Conservation (phyloP, 2,329 filamentous ascomycete genomes). For the Falciphora oryzae region DNA sequence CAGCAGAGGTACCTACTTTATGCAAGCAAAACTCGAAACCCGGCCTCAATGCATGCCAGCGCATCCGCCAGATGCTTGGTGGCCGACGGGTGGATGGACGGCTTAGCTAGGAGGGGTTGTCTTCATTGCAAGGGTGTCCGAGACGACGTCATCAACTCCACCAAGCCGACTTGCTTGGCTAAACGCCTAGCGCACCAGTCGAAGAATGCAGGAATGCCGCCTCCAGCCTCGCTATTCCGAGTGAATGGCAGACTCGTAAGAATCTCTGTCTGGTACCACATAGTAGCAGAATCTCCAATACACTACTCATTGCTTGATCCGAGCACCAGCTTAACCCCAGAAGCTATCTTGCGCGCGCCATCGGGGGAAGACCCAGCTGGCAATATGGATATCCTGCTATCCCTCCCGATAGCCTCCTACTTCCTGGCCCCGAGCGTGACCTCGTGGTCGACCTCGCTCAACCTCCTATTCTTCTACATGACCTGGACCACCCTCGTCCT, state of each 20-base stretch:
- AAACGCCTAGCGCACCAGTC: not conserved
- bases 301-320: too few relatives aligned
- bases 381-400: constrained; percentile 61
- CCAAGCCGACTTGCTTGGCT: not conserved
- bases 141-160: not conserved
- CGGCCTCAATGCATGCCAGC: too few relatives aligned
- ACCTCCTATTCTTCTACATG: constrained; percentile 83
- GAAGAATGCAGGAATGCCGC: too few relatives aligned
- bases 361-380: not conserved
- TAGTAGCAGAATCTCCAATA: too few relatives aligned
- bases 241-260: too few relatives aligned
- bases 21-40: too few relatives aligned
- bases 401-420: constrained; percentile 66
- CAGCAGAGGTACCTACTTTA: too few relatives aligned
- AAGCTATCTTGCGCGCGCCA: not conserved
- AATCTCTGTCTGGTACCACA: too few relatives aligned
- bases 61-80: not conserved
- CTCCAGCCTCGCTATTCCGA: too few relatives aligned
- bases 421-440: constrained; percentile 55
- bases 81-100: too few relatives aligned
- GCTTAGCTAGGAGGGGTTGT: not conserved
- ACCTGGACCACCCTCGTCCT: constrained; percentile 82
- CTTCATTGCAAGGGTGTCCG: not conserved
- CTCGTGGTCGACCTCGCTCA: constrained; percentile 73
- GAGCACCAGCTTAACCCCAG: not conserved